phyloP scores from a whole-genome alignment of 352 stramenopile species.

The Thalassiosira livingstoniorum region DNA sequence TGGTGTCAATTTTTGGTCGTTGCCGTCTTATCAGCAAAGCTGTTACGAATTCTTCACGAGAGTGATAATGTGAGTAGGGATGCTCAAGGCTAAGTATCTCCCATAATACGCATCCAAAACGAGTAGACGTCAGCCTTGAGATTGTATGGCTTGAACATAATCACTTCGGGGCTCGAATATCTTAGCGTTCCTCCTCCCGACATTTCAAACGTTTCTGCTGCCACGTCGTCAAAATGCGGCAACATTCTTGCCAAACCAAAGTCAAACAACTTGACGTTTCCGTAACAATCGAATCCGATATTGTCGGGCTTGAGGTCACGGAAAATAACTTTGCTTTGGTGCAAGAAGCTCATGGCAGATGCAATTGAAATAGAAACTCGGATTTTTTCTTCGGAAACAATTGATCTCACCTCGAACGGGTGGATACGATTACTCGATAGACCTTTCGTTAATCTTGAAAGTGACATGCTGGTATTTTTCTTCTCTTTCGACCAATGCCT shows the following conservation, averaged over 20 bases:
- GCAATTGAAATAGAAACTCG: conserved; percentile 54
- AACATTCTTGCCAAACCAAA: conserved; percentile 47
- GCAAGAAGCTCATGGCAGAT: conserved; percentile 68
- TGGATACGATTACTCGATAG: neutral
- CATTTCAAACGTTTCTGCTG: conserved; percentile 47
- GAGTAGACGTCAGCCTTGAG: conserved; percentile 44
- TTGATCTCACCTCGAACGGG: neutral
- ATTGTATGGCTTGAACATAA: conserved; percentile 39
- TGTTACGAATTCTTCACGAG: no score
- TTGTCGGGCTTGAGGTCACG: conserved; percentile 69
- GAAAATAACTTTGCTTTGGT: conserved; percentile 68
- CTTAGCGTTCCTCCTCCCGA: conserved; percentile 41
- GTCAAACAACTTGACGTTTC: conserved; percentile 56
- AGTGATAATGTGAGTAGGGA: no score
- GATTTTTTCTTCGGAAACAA: conserved; percentile 3
- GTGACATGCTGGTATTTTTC: neutral
- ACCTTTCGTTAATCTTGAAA: neutral
- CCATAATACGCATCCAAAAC: conserved; percentile 38
- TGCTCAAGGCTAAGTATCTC: conserved; percentile 26
- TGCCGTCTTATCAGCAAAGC: no score
- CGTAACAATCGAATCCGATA: conserved; percentile 47
- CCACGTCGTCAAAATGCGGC: conserved; percentile 21
- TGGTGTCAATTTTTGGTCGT: no score
- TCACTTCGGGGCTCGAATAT: conserved; percentile 51
- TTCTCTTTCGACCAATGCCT: conserved; percentile 40